Base-by-base conservation (phyloP, 345 rosid species). In the Melaleuca alternifolia region DNA sequence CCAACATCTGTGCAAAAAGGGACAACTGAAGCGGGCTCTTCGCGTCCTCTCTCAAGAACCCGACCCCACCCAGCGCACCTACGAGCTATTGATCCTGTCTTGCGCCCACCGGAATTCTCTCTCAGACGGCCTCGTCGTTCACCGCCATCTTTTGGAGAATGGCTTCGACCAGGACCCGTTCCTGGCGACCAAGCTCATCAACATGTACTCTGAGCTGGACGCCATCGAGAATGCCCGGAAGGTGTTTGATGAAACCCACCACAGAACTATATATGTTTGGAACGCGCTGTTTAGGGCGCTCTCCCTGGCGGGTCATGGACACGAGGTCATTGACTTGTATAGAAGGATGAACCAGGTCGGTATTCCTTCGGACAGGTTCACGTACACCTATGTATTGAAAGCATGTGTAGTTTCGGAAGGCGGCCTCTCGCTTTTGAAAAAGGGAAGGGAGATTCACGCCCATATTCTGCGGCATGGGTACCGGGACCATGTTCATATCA, bases 101-200 rank as follows among this genome's bases (percentile, higher is more conserved):
- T 96, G 98, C 90, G 85, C 91, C 87, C 88, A 87, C 87, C 90
- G 92, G 1, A 93, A 91, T 75, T 94, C 98, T 30, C 90, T 94
- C 82, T 85, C 93, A 61, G 93, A 93, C 71, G 99, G 93, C 75
- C 87, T 85, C 85, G 83, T 87, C 33, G 94, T 97, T 87, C 97
- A 97, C 57, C 88, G 90, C 50, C 98, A 94, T 85, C 92, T 97
- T 24, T 54, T 86, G 8, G 89, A 91, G 48, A 94, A 92, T 91
- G 98, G 99, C 90, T 96, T 91, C 46, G 99, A 91, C 87, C 96
- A 95, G 88, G 99, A 97, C 56, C 96, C 98, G 21, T 97, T 96
- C 91, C 89, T 97, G 96, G 98, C 94, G 14, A 97, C 99, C 53
- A 97, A 97, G 88, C 98, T 97, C 62, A 97, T 97, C 2, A 91